Base-by-base conservation (phyloP, 192 early-diverging fungal species). In the Geosiphon pyriformis region DNA sequence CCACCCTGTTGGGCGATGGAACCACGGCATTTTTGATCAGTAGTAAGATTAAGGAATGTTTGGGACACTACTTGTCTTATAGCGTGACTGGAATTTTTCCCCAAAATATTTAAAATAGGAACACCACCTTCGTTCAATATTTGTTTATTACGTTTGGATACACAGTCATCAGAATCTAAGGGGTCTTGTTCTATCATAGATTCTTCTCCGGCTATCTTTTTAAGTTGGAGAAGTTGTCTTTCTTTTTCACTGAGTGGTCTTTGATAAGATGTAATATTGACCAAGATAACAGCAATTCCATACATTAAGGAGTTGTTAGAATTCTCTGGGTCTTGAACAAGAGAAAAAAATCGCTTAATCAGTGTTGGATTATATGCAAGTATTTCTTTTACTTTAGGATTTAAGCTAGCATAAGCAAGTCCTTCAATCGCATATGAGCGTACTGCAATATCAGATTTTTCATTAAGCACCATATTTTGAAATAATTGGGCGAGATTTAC, bases 1-100 rank as follows among this genome's bases (percentile, higher is more conserved):
- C 79, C 84, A 25, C 94, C 92, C 62, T 94, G 93, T 70, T 94
- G 93, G 11, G 95, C 88, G 2, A 94, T 66, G 4, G 76, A 65
- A 6, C 93, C 92, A 29, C 91, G 87, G n/a, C 81, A 75, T 8
- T 75, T 59, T 66, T 83, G 76, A 12, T 90, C 81, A 0, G 87
- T 91, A 12, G 87, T 85, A 26, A 98, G 72, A 35, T 89, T 85
- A 0, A 90, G 74, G 30, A 90, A 76, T 1, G 82, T 76, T 53
- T 90, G 86, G 4, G 87, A 79, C 3, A 91, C 79, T 7, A 81
- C 79, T 32, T 87, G 80, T 29, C 83, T 77, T 29, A 88, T 74
- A 27, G 78, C 80, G 8, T 79, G 78, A 51, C 91, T 92, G 0
- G 75, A 65, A 33, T 71, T 69, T 53, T 82, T 71, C 68, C 74